Base-by-base conservation (phyloP, 306 rosid species). In the Oxytropis ochrocephala region DNA sequence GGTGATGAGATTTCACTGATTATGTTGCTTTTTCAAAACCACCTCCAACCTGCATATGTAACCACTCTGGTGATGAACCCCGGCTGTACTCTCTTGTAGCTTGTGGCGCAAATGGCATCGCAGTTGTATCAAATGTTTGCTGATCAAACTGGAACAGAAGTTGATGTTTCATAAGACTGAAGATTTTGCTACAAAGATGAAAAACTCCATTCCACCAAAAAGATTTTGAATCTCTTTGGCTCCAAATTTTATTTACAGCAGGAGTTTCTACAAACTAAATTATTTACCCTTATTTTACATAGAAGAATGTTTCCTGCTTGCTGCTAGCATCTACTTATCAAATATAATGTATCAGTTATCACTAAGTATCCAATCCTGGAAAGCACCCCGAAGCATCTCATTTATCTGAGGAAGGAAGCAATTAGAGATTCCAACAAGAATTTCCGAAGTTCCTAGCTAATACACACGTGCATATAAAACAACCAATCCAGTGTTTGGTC, bases 1-100 rank as follows among this genome's bases (percentile, higher is more conserved):
- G 60, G 46, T 68, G 68, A 18, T 57, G 68, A 69, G 66, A 53
- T 73, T 76, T 83, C 72, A 56, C 16, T 35, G 76, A 73, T 74
- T 87, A 89, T 8, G 88, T 62, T 46, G 91, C 75, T 88, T 89
- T 83, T 79, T 86, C 96, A 53, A 88, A 92, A 73, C 89, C 84
- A 19, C 96, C 85, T 70, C 98, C 98, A 32, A 92, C 76, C 85
- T 92, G 98, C 98, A 92, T 92, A 60, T 92, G 98, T 79, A 92
- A 72, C 98, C 96, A 92, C 46, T 92, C 91, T 0, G 98, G 95
- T 3, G 98, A 87, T 27, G 92, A 79, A 21, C 93, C 91, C 0
- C 89, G 86, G 74, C 84, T 85, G 52, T 80, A 88, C 48, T 89
- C 96, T 84, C 96, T 81, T 30, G 87, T 48, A 38, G 89, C 85